A percentile compares a stretch with the other conserved stretches of the same genome.
phyloP scores from a whole-genome alignment of 2,329 filamentous ascomycete genomes.

The Alternaria viburni region DNA sequence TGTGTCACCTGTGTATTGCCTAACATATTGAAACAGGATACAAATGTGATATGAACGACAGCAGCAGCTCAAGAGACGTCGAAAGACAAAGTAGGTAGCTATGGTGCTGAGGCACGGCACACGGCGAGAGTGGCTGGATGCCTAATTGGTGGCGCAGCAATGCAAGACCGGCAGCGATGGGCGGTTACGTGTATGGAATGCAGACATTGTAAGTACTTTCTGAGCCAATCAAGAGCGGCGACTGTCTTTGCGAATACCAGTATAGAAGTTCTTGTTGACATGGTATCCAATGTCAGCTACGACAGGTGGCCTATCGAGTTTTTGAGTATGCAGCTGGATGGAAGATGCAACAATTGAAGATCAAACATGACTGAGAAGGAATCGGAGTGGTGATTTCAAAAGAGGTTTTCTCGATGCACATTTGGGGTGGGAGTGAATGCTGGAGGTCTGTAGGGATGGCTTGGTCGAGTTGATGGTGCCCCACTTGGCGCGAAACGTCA shows the following conservation, averaged over 20 bases:
- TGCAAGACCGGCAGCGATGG: neutral
- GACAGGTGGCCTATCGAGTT: neutral
- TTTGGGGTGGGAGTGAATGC: neutral
- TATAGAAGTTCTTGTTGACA: neutral
- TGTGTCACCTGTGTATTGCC: neutral
- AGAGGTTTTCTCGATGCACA: neutral
- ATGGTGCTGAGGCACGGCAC: neutral
- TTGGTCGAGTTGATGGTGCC: neutral
- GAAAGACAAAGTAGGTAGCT: neutral
- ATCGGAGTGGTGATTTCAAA: neutral
- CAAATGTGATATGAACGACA: neutral
- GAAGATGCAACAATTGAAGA: neutral
- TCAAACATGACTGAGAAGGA: neutral
- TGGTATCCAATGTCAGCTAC: neutral
- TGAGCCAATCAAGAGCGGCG: neutral
- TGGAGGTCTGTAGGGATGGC: neutral
- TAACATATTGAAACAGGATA: neutral
- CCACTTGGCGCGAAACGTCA: constrained; percentile 23
- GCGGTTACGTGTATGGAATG: neutral
- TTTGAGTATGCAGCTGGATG: neutral
- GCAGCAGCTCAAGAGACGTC: neutral
- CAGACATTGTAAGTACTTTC: neutral
- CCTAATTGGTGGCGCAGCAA: neutral
- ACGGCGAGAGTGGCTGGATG: neutral
- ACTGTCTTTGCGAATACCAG: neutral